Evolutionary conservation across 169 alveolate genomes (phyloP).

Genomic region (Cystoisospora suis): DNA sequence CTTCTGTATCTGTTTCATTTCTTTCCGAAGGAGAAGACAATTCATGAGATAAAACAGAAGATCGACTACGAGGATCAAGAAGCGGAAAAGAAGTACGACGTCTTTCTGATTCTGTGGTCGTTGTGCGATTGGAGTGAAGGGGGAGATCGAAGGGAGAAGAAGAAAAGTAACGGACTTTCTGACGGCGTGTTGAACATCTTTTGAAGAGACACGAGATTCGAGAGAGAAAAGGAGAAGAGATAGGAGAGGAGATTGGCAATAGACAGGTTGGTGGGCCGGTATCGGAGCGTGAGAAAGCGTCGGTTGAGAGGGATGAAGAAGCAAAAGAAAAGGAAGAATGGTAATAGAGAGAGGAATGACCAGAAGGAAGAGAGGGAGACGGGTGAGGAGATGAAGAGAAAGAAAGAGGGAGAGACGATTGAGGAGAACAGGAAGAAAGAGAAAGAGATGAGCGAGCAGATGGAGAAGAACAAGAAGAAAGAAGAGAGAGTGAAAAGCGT

Average conservation of each 20-base stretch:
- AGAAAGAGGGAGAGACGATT: background rate
- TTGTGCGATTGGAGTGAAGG: background rate
- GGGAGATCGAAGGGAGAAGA: constrained; percentile 28
- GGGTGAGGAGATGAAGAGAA: background rate
- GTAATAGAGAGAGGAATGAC: background rate
- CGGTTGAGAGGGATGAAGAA: background rate
- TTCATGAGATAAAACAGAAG: background rate
- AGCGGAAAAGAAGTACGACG: background rate
- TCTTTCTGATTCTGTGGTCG: background rate
- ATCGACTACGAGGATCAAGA: background rate
- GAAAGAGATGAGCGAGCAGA: background rate
- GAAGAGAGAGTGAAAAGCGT: background rate
- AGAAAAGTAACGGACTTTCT: no score
- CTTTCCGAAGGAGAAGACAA: background rate
- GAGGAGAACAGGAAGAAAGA: background rate
- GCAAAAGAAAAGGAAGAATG: background rate
- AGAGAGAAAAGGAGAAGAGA: background rate
- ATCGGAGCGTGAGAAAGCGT: background rate
- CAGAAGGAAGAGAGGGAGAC: background rate
- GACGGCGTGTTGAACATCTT: background rate
- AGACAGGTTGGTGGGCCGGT: background rate
- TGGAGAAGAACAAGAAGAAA: background rate
- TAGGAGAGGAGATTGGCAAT: background rate
- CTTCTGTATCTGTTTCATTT: background rate
- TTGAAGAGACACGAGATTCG: background rate